These are phyloP conservation scores for Physcia stellaris DNA, from an alignment of 495 filamentous ascomycete species.

Conservation along the genomic window DNA sequence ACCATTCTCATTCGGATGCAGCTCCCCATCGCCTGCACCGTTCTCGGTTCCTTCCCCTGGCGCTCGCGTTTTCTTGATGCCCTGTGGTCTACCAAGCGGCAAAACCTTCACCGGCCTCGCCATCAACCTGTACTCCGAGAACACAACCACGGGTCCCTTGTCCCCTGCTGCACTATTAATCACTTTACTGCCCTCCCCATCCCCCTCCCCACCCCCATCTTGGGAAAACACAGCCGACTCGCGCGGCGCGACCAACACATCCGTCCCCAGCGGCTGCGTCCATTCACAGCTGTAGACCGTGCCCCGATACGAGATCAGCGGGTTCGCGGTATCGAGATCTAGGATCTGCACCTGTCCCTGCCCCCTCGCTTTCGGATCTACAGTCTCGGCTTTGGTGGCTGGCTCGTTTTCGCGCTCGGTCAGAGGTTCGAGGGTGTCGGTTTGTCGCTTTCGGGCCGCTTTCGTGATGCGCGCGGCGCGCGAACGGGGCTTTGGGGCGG, in stretches of 20 bases:
- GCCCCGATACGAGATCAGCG: conserved; percentile 61
- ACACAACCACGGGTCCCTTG: conserved; percentile 48
- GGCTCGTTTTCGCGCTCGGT: not conserved
- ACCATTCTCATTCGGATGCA: too few relatives aligned
- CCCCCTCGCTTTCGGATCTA: conserved; percentile 14
- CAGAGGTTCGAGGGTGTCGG: not conserved
- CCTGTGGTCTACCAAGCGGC: not conserved
- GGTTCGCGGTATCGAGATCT: conserved; percentile 58
- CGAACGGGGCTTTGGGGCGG: conserved; percentile 1
- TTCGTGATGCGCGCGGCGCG: not conserved
- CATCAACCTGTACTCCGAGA: conserved; percentile 38
- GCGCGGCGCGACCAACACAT: conserved; percentile 50
- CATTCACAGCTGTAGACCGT: conserved; percentile 64
- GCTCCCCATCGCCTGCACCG: too few relatives aligned
- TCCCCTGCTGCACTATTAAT: too few relatives aligned
- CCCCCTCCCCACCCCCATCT: too few relatives aligned
- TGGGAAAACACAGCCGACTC: conserved; percentile 25
- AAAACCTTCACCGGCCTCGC: conserved; percentile 30
- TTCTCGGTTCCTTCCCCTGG: too few relatives aligned
- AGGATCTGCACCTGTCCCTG: conserved; percentile 71
- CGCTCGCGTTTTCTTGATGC: too few relatives aligned
- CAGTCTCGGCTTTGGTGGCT: not conserved
- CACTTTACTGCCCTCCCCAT: too few relatives aligned
- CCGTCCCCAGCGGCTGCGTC: conserved; percentile 66
- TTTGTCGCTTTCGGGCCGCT: not conserved